Evolutionary conservation across 257 asterid genomes (phyloP), one percentile per base, ranked within the genome.

Genomic region (Marsdenia floribunda): DNA sequence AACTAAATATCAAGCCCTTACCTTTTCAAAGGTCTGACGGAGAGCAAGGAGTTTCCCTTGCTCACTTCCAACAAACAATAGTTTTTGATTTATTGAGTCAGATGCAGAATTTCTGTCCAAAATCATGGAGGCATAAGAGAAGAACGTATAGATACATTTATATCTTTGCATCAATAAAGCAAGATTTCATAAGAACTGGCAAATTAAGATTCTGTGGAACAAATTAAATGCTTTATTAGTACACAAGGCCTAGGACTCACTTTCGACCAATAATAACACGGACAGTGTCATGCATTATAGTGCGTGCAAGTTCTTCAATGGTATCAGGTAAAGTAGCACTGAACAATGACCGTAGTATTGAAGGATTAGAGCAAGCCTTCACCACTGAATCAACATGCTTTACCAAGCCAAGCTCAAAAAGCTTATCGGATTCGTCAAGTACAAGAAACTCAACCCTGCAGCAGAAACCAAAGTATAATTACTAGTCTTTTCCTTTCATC

Each of bases 271-370:
- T 90, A 60, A 93, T 91, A 71, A 93, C 81, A 55, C 98, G 91
- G 72, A 91, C 86, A 63, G 96, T 96, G 75, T 91, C 98, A 77
- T 93, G 98, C 98, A 93, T 91, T 61, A 91, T 91, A 69, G 96
- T 89, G 19, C 97, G 96, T 55, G 98, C 98, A 79, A 91, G 93
- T 67, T 86, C 95, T 86, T 91, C 98, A 72, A 93, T 92, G 14
- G 85, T 84, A 82, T 93, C 98, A 42, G 98, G 98, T 83, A 91
- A 88, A 82, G 97, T 93, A 81, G 98, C 98, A 76, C 97, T 93
- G 74, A 89, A 93, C 75, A 93, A 76, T 38, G 96, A 89, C 68
- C 96, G 96, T 67, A 88, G 33, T 71, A 93, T 91, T 75, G 93
- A 86, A 80, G 98, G 98, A 78, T 91, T 91, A 59, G 98, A 88